Evolutionary conservation across 345 rosid genomes (phyloP), one percentile per base, ranked within the genome.

Genomic region (Pistacia integerrima): DNA sequence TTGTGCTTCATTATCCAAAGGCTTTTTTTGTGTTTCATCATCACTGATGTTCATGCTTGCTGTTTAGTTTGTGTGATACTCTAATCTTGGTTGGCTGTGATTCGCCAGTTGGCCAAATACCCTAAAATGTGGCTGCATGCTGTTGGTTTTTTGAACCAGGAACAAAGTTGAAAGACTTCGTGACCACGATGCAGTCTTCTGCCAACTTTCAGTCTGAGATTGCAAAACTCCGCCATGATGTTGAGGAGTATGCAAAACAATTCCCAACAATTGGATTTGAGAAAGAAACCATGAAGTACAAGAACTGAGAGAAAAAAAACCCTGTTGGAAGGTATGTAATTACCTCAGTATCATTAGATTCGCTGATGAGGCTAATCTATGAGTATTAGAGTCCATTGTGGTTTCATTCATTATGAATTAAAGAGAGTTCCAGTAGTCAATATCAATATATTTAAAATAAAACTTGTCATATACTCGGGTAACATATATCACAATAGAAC

Each of bases 181-280:
- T 87, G 77, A 80, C 86, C 51, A 78, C 98, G 36, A 81, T 93
- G 87, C 85, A 85, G 76, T 81, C 89, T 64, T 77, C 89, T 75
- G 62, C 92, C 62, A 33, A 80, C 71, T 79, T 88, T 67, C 94
- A 91, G 78, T 88, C 98, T 0, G 94, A 89, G 87, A 86, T 92
- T 33, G 75, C 83, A 17, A 91, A 89, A 73, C 91, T 96, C 73
- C 91, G 95, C 62, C 87, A 69, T 0, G 81, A 87, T 58, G 97
- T 96, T 11, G 98, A 93, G 83, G 93, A 86, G 82, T 96, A 84
- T 51, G 98, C 98, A 18, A 96, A 96, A 82, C 99, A 92, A 80
- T 96, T 96, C 86, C 98, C 98, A 44, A 93, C 98, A 60, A 88
- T 96, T 25, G 97, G 98, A 14, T 96, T 96, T 72, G 97, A 92